Evolutionary conservation across 2,329 filamentous ascomycete species (phyloP).

Genomic region (Malbranchea zuffiana): DNA sequence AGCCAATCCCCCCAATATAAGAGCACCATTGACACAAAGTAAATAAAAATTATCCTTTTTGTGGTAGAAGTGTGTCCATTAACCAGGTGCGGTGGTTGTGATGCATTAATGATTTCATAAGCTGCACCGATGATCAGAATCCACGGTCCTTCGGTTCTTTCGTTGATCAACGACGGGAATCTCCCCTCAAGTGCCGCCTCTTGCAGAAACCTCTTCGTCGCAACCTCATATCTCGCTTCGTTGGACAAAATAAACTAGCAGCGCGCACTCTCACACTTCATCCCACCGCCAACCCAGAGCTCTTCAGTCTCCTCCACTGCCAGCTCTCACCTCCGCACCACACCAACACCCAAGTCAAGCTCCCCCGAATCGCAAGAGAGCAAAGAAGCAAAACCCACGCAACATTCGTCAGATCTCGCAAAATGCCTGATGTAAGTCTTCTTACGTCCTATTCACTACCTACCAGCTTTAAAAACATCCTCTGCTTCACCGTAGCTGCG

Average conservation of each 20-base stretch:
- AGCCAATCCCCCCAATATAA: conserved; percentile 3
- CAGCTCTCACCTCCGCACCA: not conserved
- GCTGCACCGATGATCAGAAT: no score
- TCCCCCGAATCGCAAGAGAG: not conserved
- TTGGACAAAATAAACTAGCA: no score
- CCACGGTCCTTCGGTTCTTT: no score
- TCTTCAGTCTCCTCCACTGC: not conserved
- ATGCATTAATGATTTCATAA: no score
- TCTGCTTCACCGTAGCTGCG: conserved; percentile 1
- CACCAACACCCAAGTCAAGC: not conserved
- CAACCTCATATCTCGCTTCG: no score
- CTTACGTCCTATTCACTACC: not conserved
- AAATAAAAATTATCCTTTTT: no score
- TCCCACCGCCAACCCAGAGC: not conserved
- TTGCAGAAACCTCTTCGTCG: no score
- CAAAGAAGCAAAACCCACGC: not conserved
- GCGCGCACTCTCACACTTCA: not conserved
- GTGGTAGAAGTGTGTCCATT: no score
- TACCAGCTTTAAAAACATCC: conserved; percentile 2
- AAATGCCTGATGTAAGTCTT: conserved; percentile 37
- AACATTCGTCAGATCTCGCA: conserved; percentile 15
- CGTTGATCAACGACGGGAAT: no score
- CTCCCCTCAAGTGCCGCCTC: no score
- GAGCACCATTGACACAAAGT: conserved; percentile 1
- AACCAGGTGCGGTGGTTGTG: no score